A percentile compares a stretch with the other conserved stretches of the same genome.
Conservation (phyloP, 2,329 filamentous ascomycete genomes). For the Beauveria varroae region DNA sequence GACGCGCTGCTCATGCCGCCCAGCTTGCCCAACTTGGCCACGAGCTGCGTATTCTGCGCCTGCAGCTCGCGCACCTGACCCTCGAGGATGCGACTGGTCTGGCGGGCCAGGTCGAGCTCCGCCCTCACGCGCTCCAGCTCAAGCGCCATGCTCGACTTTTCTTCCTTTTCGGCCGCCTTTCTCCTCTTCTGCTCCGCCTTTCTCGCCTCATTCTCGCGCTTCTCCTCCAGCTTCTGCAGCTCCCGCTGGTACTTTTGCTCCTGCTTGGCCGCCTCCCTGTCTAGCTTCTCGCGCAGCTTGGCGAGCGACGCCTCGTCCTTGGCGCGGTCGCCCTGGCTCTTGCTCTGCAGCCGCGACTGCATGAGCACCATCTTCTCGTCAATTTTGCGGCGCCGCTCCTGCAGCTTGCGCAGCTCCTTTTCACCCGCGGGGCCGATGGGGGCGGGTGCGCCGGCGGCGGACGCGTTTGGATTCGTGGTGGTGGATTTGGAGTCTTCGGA, state of each 20-base stretch:
- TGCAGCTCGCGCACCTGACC: slow-evolving; percentile 50
- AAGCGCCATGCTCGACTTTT: slow-evolving; percentile 38
- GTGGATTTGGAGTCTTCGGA: slow-evolving; percentile 33
- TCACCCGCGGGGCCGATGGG: slow-evolving; percentile 31
- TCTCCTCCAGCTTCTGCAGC: slow-evolving; percentile 55
- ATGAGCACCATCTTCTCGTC: slow-evolving; percentile 55
- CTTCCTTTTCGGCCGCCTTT: slow-evolving; percentile 47
- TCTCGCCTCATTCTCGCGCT: slow-evolving; percentile 52
- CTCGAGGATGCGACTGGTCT: slow-evolving; percentile 47
- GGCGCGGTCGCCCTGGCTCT: slow-evolving; percentile 39
- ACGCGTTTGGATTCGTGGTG: background rate
- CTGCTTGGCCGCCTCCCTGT: slow-evolving; percentile 55
- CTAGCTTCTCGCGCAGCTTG: slow-evolving; percentile 57
- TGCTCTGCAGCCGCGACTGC: slow-evolving; percentile 38
- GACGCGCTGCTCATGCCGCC: slow-evolving; percentile 15
- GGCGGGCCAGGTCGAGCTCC: slow-evolving; percentile 44
- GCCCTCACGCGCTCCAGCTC: slow-evolving; percentile 46
- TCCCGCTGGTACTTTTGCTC: slow-evolving; percentile 60
- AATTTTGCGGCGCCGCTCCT: slow-evolving; percentile 52
- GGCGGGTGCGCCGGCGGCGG: background rate
- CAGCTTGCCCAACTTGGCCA: slow-evolving; percentile 43
- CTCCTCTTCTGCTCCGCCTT: slow-evolving; percentile 46
- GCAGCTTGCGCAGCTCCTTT: slow-evolving; percentile 58
- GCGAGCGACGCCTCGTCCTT: slow-evolving; percentile 43
- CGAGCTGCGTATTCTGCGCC: slow-evolving; percentile 51